These are phyloP conservation scores for Pelargonium nanum DNA, from an alignment of 345 rosid species.

Conservation along the genomic window DNA sequence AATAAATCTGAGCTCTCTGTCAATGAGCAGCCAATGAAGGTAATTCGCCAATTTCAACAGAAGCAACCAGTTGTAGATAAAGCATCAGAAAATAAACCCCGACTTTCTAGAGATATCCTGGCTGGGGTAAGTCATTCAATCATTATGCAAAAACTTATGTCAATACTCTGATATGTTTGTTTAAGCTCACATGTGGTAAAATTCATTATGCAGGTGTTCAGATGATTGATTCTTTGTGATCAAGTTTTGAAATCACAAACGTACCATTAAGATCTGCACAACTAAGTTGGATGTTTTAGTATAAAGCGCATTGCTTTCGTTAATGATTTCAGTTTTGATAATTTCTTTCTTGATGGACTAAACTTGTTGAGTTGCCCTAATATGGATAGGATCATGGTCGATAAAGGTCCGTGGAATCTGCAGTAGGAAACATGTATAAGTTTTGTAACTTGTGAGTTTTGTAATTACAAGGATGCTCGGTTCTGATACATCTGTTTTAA, in stretches of 20 bases:
- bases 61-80: slow-evolving; percentile 46
- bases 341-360: too few species aligned
- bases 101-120: slow-evolving; percentile 56
- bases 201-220: not conserved
- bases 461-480: too few species aligned
- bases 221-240: not conserved
- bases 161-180: not conserved
- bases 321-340: too few species aligned
- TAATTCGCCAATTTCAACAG: slow-evolving; percentile 56
- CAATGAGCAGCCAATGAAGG: slow-evolving; percentile 25
- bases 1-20: slow-evolving; percentile 20
- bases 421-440: too few species aligned
- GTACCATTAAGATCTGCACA: not conserved
- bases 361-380: too few species aligned
- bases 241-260: not conserved
- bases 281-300: too few species aligned
- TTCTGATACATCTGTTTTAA: too few species aligned
- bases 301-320: not conserved
- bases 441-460: too few species aligned
- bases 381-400: too few species aligned
- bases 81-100: slow-evolving; percentile 35
- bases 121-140: slow-evolving; percentile 43
- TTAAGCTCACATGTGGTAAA: not conserved
- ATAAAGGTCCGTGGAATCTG: too few species aligned
- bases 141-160: not conserved